Percentiles rank a stretch among this genome's conserved stretches.
phyloP scores from a whole-genome alignment of 495 filamentous ascomycete species.

The Neurospora sp. region DNA sequence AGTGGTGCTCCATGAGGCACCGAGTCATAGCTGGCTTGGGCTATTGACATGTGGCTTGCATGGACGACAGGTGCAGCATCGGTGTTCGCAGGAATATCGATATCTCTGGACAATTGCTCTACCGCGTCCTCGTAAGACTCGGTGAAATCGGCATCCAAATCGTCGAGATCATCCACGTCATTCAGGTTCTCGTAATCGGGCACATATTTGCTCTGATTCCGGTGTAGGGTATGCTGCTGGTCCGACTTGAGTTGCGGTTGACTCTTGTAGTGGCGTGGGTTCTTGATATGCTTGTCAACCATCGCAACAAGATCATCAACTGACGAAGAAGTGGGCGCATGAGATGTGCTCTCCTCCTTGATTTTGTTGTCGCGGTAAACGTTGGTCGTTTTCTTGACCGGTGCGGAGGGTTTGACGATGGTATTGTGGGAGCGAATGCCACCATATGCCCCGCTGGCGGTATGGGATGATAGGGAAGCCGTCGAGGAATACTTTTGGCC shows the following conservation, averaged over 20 bases:
- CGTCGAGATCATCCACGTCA: conserved; percentile 14
- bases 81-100: conserved; percentile 1
- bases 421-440: background rate
- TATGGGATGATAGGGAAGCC: background rate
- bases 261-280: conserved; percentile 35
- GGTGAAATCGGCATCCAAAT: conserved; percentile 23
- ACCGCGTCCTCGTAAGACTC: conserved; percentile 36
- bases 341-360: conserved; percentile 5
- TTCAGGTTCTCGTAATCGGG: conserved; percentile 10
- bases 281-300: conserved; percentile 21
- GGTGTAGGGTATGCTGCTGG: conserved; percentile 15
- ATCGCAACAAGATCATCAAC: conserved; percentile 11
- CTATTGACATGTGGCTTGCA: background rate
- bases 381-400: conserved; percentile 45
- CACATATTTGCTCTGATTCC: conserved; percentile 24
- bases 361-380: conserved; percentile 56
- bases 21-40: conserved; percentile 1
- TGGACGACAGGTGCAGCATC: conserved; percentile 1
- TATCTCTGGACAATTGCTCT: conserved; percentile 22
- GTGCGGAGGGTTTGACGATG: background rate
- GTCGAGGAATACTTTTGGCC: conserved; percentile 6
- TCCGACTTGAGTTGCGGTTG: conserved; percentile 27
- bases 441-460: background rate
- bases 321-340: conserved; percentile 1
- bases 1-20: background rate